phyloP scores from a whole-genome alignment of 179 eudicot species.

The Gypsophila paniculata region DNA sequence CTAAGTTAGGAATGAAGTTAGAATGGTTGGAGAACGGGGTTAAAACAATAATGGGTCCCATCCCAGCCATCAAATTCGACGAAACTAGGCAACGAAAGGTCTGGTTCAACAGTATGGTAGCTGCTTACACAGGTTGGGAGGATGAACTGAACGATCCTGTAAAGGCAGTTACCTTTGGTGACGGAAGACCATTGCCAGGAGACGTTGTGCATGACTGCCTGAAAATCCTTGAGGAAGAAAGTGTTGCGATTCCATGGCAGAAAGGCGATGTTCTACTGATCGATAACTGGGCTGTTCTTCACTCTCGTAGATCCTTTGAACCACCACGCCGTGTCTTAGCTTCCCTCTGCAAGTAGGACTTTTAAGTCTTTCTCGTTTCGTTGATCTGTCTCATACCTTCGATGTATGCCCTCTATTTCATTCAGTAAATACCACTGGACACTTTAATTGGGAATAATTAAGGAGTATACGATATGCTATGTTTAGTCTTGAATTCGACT shows the following conservation, averaged over 20 bases:
- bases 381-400: too few species aligned
- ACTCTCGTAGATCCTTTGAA: constrained; percentile 59
- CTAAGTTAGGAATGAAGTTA: constrained; percentile 65
- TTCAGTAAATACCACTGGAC: too few species aligned
- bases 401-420: too few species aligned
- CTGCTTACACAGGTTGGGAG: constrained; percentile 74
- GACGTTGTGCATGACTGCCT: constrained; percentile 50
- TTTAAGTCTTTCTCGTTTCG: too few species aligned
- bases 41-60: constrained; percentile 71
- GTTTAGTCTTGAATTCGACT: too few species aligned
- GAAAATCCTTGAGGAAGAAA: constrained; percentile 63
- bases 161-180: constrained; percentile 79
- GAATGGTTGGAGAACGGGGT: constrained; percentile 73
- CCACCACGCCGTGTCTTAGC: constrained; percentile 82
- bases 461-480: too few species aligned
- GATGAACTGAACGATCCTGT: constrained; percentile 61
- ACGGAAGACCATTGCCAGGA: constrained; percentile 60
- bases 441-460: too few species aligned
- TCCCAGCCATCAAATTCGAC: constrained; percentile 64
- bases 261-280: constrained; percentile 50
- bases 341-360: constrained; percentile 75
- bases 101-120: constrained; percentile 95
- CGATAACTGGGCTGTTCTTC: constrained; percentile 65
- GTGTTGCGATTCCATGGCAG: constrained; percentile 76
- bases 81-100: constrained; percentile 54